Conservation (phyloP, 495 filamentous ascomycete genomes). For the Penicillium manginii region DNA sequence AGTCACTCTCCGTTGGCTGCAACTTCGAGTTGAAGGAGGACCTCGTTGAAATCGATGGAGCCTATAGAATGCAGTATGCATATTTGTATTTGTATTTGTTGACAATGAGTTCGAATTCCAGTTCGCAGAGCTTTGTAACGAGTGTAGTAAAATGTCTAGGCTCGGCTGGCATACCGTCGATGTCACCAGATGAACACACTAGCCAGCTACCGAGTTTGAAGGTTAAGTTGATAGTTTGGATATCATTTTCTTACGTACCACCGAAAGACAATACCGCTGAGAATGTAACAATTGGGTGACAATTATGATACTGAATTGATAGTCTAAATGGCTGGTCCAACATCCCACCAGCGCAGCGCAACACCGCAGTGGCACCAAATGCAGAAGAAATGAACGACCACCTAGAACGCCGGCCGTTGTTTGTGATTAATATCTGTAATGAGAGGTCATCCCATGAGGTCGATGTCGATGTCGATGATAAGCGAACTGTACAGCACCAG, state of each 20-base stretch:
- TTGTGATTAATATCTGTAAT: constrained; percentile 20
- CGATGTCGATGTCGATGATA: constrained; percentile 17
- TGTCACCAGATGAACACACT: too few species aligned
- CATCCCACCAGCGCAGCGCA: constrained; percentile 2
- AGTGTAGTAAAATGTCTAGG: too few species aligned
- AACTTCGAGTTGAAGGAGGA: not conserved
- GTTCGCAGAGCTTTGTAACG: too few species aligned
- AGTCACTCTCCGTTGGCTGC: constrained; percentile 9
- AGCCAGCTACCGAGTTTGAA: too few species aligned
- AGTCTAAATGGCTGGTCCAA: constrained; percentile 23
- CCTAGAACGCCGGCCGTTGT: constrained; percentile 31
- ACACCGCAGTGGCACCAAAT: constrained; percentile 4
- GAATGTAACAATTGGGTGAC: not conserved
- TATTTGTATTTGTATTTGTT: too few species aligned
- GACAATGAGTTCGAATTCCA: too few species aligned
- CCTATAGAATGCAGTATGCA: too few species aligned
- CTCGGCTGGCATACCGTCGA: too few species aligned
- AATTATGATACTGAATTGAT: constrained; percentile 27
- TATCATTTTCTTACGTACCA: not conserved
- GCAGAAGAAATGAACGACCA: constrained; percentile 13
- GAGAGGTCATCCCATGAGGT: constrained; percentile 7
- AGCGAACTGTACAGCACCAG: constrained; percentile 38
- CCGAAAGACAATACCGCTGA: not conserved
- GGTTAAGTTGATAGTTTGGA: too few species aligned
- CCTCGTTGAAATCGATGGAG: not conserved